Evolutionary conservation across 2,329 filamentous ascomycete genomes (phyloP).

Genomic region (Phyllosticta paracitricarpa): DNA sequence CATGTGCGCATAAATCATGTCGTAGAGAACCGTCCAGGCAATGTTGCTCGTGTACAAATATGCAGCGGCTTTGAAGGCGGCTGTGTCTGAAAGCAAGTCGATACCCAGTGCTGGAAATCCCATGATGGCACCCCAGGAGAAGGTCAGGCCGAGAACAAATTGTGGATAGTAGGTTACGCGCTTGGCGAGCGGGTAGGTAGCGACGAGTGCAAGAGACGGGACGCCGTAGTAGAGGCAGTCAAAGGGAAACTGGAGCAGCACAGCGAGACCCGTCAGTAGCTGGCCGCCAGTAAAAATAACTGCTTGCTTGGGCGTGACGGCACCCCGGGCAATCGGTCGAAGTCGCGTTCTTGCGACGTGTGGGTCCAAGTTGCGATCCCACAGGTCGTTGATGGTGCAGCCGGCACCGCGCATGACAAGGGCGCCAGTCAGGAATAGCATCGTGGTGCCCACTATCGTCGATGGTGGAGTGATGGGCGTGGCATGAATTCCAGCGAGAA

Average conservation of each 20-base stretch:
- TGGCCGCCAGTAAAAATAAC: constrained; percentile 66
- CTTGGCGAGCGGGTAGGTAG: constrained; percentile 72
- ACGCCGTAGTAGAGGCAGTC: constrained; percentile 68
- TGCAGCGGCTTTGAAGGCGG: constrained; percentile 55
- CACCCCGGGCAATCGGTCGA: constrained; percentile 71
- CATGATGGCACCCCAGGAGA: constrained; percentile 83
- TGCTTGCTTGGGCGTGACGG: constrained; percentile 61
- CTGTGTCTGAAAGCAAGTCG: constrained; percentile 55
- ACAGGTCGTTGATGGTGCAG: constrained; percentile 83
- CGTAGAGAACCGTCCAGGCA: constrained; percentile 80
- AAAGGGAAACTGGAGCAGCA: constrained; percentile 66
- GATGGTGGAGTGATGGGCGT: constrained; percentile 50
- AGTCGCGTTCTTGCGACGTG: constrained; percentile 66
- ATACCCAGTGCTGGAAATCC: constrained; percentile 76
- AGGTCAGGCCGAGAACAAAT: constrained; percentile 70
- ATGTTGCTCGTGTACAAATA: constrained; percentile 69
- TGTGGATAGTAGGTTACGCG: constrained; percentile 82
- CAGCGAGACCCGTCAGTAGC: constrained; percentile 59
- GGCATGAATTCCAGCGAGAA: constrained; percentile 64
- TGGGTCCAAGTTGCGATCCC: constrained; percentile 79
- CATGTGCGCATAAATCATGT: constrained; percentile 92
- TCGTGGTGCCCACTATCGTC: constrained; percentile 53
- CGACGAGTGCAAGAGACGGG: constrained; percentile 64
- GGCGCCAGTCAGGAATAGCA: constrained; percentile 65
- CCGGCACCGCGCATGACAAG: constrained; percentile 80